Evolutionary conservation across 257 asterid species (phyloP).

Genomic region (Solanum megistacrolobum): DNA sequence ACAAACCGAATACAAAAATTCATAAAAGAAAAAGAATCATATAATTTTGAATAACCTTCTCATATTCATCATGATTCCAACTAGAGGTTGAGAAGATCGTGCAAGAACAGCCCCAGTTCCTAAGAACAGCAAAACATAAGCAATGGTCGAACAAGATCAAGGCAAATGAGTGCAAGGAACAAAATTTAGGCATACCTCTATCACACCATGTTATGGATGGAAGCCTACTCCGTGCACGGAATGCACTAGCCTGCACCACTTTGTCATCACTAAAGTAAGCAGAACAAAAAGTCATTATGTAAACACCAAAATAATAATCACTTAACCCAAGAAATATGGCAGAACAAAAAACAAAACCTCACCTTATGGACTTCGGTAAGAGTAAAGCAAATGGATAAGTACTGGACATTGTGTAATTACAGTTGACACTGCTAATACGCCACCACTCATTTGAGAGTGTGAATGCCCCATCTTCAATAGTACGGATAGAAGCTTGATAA

Average conservation of each 20-base stretch:
- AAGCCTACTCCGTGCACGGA: constrained; percentile 86
- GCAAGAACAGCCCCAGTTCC: constrained; percentile 96
- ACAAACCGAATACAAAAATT: neutral
- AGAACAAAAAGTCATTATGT: constrained; percentile 16
- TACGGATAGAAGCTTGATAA: constrained; percentile 38
- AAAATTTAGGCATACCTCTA: constrained; percentile 45
- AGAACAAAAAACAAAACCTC: constrained; percentile 8
- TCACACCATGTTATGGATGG: constrained; percentile 94
- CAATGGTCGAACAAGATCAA: neutral
- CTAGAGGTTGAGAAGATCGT: constrained; percentile 93
- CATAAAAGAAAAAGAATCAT: constrained; percentile 3
- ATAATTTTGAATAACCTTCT: constrained; percentile 51
- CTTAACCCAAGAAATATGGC: constrained; percentile 3
- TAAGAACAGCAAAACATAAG: constrained; percentile 26
- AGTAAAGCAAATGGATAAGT: constrained; percentile 98
- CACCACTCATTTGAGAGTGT: constrained; percentile 71
- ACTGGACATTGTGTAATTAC: constrained; percentile 56
- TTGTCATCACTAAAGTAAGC: constrained; percentile 63
- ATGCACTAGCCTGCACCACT: constrained; percentile 70
- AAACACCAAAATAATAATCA: constrained; percentile 11
- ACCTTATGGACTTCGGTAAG: constrained; percentile 80
- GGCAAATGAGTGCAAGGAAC: constrained; percentile 7
- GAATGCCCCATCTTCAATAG: constrained; percentile 72
- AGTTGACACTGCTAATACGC: constrained; percentile 80
- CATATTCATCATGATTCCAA: constrained; percentile 98